These are phyloP conservation scores for Chaetothyriales sp. DNA, from an alignment of 2,329 filamentous ascomycete species.

Conservation along the genomic window DNA sequence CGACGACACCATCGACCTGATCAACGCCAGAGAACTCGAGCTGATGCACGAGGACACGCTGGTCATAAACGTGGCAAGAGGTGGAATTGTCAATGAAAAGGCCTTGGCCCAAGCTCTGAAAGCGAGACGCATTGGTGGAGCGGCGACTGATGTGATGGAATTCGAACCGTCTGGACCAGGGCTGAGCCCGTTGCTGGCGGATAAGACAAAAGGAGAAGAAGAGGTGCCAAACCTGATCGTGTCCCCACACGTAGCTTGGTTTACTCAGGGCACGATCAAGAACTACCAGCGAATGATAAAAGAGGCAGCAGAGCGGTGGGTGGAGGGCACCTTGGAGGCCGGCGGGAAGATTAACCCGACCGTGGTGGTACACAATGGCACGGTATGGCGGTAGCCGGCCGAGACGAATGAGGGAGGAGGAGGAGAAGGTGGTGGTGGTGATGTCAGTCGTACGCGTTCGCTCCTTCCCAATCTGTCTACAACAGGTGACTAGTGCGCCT, in stretches of 20 bases:
- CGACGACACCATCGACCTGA: conserved; percentile 22
- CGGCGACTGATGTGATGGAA: conserved; percentile 37
- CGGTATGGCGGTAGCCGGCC: conserved; percentile 1
- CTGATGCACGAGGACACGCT: conserved; percentile 32
- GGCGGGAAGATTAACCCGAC: conserved; percentile 6
- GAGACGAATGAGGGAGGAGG: neutral
- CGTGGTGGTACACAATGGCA: conserved; percentile 12
- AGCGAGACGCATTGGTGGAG: conserved; percentile 32
- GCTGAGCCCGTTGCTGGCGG: conserved; percentile 29
- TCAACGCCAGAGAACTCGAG: conserved; percentile 27
- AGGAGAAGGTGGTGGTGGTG: neutral
- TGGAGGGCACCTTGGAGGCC: conserved; percentile 9
- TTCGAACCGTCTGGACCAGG: conserved; percentile 33
- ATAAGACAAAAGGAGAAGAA: conserved; percentile 22
- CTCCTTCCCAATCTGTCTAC: neutral
- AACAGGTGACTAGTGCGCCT: neutral
- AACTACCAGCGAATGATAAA: conserved; percentile 32
- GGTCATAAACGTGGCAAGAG: conserved; percentile 36
- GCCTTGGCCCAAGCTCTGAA: conserved; percentile 33
- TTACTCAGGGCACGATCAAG: conserved; percentile 32
- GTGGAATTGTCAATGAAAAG: conserved; percentile 37
- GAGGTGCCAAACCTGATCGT: conserved; percentile 35
- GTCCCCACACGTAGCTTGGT: conserved; percentile 40
- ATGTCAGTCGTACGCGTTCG: neutral
- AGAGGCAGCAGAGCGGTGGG: conserved; percentile 30